These are phyloP conservation scores for Pleurostoma richardsiae DNA, from an alignment of 2,329 filamentous ascomycete genomes.

Conservation along the genomic window DNA sequence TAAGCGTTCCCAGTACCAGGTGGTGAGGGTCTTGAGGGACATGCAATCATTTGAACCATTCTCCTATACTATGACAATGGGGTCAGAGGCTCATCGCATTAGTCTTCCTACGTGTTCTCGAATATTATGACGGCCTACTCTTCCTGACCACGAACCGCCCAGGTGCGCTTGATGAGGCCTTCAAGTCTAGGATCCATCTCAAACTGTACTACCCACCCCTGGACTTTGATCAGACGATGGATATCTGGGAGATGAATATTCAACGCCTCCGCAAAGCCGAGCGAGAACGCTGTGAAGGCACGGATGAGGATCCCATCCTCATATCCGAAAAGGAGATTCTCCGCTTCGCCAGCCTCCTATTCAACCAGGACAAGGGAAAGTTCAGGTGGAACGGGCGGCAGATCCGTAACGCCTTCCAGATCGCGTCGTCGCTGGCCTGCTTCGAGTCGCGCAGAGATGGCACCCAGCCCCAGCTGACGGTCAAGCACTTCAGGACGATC, in stretches of 20 bases:
- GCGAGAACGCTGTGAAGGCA: not conserved
- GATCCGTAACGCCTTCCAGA: conserved; percentile 27
- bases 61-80: too few species aligned
- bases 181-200: conserved; percentile 20
- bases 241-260: conserved; percentile 2
- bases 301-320: conserved; percentile 9
- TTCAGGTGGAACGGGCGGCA: conserved; percentile 27
- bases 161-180: conserved; percentile 17
- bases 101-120: conserved; percentile 1
- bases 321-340: not conserved
- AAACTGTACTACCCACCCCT: conserved; percentile 20
- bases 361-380: conserved; percentile 1
- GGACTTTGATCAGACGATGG: conserved; percentile 5
- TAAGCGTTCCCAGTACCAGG: conserved; percentile 21
- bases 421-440: conserved; percentile 10
- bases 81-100: not conserved
- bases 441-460: not conserved
- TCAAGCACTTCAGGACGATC: conserved; percentile 6
- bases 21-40: conserved; percentile 13
- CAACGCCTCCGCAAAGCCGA: conserved; percentile 1
- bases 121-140: conserved; percentile 26
- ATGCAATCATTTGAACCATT: too few species aligned
- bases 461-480: conserved; percentile 1
- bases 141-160: conserved; percentile 29
- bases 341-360: conserved; percentile 1